phyloP scores from a whole-genome alignment of 2,329 filamentous ascomycete genomes.

The Aspergillus udagawae region DNA sequence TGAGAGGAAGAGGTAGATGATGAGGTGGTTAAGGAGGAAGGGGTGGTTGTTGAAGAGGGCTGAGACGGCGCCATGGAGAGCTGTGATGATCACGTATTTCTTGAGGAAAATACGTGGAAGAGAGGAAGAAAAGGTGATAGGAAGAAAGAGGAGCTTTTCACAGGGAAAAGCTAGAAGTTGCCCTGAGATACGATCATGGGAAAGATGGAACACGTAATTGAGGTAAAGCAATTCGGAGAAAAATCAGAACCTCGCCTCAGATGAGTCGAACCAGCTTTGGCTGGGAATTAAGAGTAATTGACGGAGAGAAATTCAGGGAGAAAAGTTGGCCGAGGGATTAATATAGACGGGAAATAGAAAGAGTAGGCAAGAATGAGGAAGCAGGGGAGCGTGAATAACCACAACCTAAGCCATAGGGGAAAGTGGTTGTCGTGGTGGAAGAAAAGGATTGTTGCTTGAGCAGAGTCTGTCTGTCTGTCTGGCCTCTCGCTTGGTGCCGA shows the following conservation, averaged over 20 bases:
- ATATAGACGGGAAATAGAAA: not conserved
- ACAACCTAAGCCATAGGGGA: not conserved
- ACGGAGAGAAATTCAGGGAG: not conserved
- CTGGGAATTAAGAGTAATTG: not conserved
- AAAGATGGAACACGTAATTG: not conserved
- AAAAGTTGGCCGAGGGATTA: not conserved
- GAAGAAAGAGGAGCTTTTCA: constrained; percentile 7
- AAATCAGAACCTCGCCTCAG: not conserved
- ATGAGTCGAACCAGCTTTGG: not conserved
- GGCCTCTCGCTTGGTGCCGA: constrained; percentile 19
- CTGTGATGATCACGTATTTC: constrained; percentile 4
- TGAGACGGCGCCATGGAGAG: constrained; percentile 8
- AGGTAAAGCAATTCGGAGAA: not conserved
- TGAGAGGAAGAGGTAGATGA: constrained; percentile 9
- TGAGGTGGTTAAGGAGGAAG: constrained; percentile 3
- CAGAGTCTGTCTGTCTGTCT: not conserved
- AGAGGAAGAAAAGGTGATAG: constrained; percentile 5
- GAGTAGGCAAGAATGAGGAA: not conserved
- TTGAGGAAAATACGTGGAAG: constrained; percentile 8
- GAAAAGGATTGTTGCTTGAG: not conserved
- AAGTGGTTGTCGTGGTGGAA: not conserved
- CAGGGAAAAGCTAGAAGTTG: constrained; percentile 6
- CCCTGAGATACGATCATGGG: not conserved
- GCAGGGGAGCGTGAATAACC: not conserved
- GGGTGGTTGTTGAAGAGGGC: constrained; percentile 6